A percentile compares a stretch with the other conserved stretches of the same genome.
Evolutionary conservation across 208 protist species (phyloP).

Genomic region (Acanthamoeba triangularis): DNA sequence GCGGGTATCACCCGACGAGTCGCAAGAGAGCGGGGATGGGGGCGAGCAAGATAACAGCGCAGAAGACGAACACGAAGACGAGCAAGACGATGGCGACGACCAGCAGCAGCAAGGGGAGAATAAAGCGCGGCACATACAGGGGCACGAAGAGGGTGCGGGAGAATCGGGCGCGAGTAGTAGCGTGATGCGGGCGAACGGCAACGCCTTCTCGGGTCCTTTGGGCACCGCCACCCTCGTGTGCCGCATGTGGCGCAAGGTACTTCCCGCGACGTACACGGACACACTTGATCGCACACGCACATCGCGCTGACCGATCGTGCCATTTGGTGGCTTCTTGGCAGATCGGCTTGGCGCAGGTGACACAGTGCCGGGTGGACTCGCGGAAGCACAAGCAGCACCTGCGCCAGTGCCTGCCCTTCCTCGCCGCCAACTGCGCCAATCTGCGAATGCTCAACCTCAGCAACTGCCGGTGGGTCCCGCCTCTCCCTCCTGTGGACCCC

Average conservation of each 20-base stretch:
- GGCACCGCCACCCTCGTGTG: slow-evolving; percentile 34
- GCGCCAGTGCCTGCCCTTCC: background rate
- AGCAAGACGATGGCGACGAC: background rate
- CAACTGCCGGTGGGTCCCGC: background rate
- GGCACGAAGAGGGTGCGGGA: background rate
- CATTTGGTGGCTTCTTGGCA: background rate
- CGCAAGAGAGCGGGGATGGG: no score
- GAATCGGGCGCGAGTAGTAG: no score
- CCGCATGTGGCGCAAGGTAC: slow-evolving; percentile 46
- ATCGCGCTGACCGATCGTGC: background rate
- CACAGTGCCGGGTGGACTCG: background rate
- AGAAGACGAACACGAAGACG: background rate
- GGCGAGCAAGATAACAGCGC: background rate
- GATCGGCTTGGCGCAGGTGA: slow-evolving; percentile 38
- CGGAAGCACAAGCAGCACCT: slow-evolving; percentile 47
- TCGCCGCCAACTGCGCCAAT: slow-evolving; percentile 38
- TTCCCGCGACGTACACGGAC: background rate
- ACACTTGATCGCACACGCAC: background rate
- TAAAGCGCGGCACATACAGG: background rate
- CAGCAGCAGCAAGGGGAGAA: background rate
- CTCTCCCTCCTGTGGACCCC: background rate
- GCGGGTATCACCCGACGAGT: background rate
- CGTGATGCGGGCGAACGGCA: background rate
- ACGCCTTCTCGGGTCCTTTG: slow-evolving; percentile 21
- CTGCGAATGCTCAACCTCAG: slow-evolving; percentile 38